Evolutionary conservation across 352 stramenopile species (phyloP), one percentile per base, ranked within the genome.

Genomic region (Globisporangium cystogenes): DNA sequence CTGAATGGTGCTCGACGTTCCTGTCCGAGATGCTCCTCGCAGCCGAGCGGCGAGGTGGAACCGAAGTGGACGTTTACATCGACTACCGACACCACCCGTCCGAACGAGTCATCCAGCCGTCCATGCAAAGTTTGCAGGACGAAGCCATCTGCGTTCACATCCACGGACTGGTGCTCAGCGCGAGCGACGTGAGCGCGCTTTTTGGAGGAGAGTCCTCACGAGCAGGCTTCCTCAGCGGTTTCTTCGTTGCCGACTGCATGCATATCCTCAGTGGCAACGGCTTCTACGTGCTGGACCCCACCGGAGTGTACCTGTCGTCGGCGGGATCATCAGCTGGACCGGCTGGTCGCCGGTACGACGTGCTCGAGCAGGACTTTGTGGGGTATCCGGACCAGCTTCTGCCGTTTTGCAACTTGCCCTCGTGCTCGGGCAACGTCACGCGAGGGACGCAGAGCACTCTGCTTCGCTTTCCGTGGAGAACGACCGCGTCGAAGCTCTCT

Each of bases 281-380:
- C 0, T 89, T 90, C 46, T 92, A 87, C 48, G 65, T 92, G 39
- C 54, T 92, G n/a, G 82, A 92, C 57, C 82, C 82, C 15, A 82
- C 60, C 24, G 74, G 72, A n/a, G 52, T 51, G 21, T 84, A 81
- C 50, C 40, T 85, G 7, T 47, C 70, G 4, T 37, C 50, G n/a
- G 53, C 62, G 33, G 80, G 70, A 45, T 37, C 49, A 7, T 16
- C 42, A 24, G 41, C 44, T 16, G 26, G 21, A 33, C 68, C 58
- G 48, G 55, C 63, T 40, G 80, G 70, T 36, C 67, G 76, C 51
- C 68, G 72, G 2, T 92, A 92, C 60, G 72, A 89, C 52, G 67
- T 87, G 15, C 52, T 75, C 21, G 62, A 63, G 4, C 53, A 83
- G 65, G 72, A 82, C 53, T 92, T 92, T 57, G 45, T 69, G 21